phyloP scores from a whole-genome alignment of 257 asterid genomes.

The Jasminum sambac region DNA sequence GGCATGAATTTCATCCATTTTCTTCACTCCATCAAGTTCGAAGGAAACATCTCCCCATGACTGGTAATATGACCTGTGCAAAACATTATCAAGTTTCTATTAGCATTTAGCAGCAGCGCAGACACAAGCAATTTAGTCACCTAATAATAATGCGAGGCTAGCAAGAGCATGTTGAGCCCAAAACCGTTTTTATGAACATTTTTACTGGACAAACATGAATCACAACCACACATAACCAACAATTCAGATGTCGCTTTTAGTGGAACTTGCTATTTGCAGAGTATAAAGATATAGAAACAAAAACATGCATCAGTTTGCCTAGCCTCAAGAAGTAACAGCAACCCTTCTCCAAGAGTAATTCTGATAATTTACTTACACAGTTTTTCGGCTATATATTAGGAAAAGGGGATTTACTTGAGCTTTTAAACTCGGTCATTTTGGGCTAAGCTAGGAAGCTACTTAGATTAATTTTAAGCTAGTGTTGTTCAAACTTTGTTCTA shows the following conservation, averaged over 20 bases:
- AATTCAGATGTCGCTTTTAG: too few species aligned
- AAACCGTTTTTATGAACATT: too few species aligned
- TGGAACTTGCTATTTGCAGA: too few species aligned
- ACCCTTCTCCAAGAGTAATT: not conserved
- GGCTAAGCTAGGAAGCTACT: not conserved
- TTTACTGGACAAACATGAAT: too few species aligned
- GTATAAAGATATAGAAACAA: too few species aligned
- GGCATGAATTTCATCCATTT: conserved; percentile 67
- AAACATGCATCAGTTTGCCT: too few species aligned
- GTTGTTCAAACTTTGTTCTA: too few species aligned
- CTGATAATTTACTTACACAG: not conserved
- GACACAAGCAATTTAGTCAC: not conserved
- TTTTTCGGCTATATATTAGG: not conserved
- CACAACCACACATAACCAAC: too few species aligned
- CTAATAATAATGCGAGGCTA: not conserved
- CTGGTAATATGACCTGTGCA: conserved; percentile 73
- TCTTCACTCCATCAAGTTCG: conserved; percentile 36
- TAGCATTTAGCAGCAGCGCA: not conserved
- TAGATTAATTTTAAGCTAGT: not conserved
- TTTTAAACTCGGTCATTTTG: not conserved
- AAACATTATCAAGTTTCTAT: not conserved
- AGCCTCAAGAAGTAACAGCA: not conserved
- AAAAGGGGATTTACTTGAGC: not conserved
- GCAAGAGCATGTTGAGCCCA: not conserved
- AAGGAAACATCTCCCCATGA: conserved; percentile 65